Conservation (phyloP, 352 stramenopile species). For the Globisporangium takayamanum region DNA sequence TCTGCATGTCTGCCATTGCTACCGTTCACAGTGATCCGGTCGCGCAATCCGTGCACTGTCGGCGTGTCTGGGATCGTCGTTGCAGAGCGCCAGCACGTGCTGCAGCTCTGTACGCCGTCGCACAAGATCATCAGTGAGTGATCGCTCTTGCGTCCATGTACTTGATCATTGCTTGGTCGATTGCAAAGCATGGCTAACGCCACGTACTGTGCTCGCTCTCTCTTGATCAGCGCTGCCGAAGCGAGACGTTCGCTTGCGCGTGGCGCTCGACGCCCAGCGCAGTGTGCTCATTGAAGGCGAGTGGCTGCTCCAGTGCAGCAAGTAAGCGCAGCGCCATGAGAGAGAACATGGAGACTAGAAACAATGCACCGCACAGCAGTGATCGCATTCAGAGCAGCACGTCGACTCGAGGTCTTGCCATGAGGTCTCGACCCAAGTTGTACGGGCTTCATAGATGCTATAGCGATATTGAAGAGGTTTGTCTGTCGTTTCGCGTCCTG, state of each 20-base stretch:
- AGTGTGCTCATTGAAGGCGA: slow-evolving; percentile 39
- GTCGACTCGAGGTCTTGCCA: too few species aligned
- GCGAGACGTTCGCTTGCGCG: slow-evolving; percentile 28
- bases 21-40: slow-evolving; percentile 34
- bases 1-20: not conserved
- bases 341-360: not conserved
- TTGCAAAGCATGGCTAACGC: not conserved
- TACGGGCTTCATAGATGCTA: too few species aligned
- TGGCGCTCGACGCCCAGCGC: slow-evolving; percentile 25
- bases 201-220: slow-evolving; percentile 2
- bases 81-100: slow-evolving; percentile 47
- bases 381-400: too few species aligned
- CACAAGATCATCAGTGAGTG: slow-evolving; percentile 52
- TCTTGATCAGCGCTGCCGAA: slow-evolving; percentile 39
- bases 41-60: slow-evolving; percentile 50
- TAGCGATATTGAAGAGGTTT: not conserved
- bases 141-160: not conserved
- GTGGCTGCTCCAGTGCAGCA: slow-evolving; percentile 28
- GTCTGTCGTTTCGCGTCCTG: not conserved
- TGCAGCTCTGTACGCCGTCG: slow-evolving; percentile 41
- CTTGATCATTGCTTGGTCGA: not conserved
- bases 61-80: slow-evolving; percentile 49
- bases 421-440: too few species aligned
- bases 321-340: not conserved
- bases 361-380: too few species aligned